A percentile compares a stretch with the other conserved stretches of the same genome.
Conservation (phyloP, 2,329 filamentous ascomycete species). For the Seiridium unicorne region DNA sequence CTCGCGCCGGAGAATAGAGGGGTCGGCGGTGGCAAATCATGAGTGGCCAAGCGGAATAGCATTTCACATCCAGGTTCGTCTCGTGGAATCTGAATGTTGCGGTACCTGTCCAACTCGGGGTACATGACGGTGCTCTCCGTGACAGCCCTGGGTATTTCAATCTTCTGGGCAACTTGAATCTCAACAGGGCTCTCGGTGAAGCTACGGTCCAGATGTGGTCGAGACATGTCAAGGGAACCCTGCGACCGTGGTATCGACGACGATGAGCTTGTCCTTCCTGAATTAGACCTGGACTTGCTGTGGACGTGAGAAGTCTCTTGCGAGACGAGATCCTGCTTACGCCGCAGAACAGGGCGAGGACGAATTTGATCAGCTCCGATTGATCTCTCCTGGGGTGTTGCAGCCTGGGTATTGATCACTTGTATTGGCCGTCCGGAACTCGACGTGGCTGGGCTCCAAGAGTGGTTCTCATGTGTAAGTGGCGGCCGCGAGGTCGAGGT, state of each 20-base stretch:
- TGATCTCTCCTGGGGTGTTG: conserved; percentile 32
- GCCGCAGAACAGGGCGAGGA: conserved; percentile 43
- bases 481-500: conserved; percentile 27
- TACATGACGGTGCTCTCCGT: conserved; percentile 47
- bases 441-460: conserved; percentile 36
- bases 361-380: conserved; percentile 23
- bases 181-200: conserved; percentile 44
- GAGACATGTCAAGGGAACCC: conserved; percentile 31
- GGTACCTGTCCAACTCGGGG: conserved; percentile 62
- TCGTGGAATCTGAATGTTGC: conserved; percentile 40
- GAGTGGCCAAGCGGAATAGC: conserved; percentile 58
- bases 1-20: conserved; percentile 61
- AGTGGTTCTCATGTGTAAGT: conserved; percentile 40
- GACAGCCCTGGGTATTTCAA: conserved; percentile 36
- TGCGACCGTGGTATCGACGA: conserved; percentile 40
- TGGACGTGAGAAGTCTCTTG: conserved; percentile 32
- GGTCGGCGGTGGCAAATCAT: conserved; percentile 65
- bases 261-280: conserved; percentile 38
- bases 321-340: conserved; percentile 48
- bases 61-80: conserved; percentile 40
- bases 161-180: conserved; percentile 37
- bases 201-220: conserved; percentile 38
- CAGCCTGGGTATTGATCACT: conserved; percentile 29
- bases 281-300: conserved; percentile 32
- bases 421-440: conserved; percentile 28